These are phyloP conservation scores for Salix caprea DNA, from an alignment of 345 rosid species.

Conservation along the genomic window DNA sequence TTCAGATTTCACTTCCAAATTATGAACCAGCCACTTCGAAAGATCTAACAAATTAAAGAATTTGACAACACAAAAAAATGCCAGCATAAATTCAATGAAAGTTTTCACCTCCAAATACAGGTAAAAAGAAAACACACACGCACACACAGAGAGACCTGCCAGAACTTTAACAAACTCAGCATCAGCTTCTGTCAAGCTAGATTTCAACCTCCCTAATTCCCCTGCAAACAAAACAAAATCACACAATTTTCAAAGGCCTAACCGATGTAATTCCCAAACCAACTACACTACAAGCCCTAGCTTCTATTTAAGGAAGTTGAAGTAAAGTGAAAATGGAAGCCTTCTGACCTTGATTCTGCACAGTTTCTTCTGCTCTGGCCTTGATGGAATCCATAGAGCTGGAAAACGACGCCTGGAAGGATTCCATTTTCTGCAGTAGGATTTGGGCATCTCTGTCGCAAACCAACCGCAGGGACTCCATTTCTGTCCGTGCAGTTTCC, in stretches of 20 bases:
- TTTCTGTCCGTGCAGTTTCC: slow-evolving; percentile 34
- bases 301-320: background rate
- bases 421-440: slow-evolving; percentile 44
- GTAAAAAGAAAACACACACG: background rate
- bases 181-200: slow-evolving; percentile 70
- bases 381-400: slow-evolving; percentile 42
- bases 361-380: slow-evolving; percentile 44
- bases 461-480: slow-evolving; percentile 52
- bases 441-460: slow-evolving; percentile 38
- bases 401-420: slow-evolving; percentile 42
- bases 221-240: slow-evolving; percentile 27
- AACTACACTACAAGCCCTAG: background rate
- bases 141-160: slow-evolving; percentile 41
- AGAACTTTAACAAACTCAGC: slow-evolving; percentile 68
- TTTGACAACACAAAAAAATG: background rate
- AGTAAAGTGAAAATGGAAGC: background rate
- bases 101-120: background rate
- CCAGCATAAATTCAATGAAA: background rate
- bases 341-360: slow-evolving; percentile 48
- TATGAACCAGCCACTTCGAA: background rate
- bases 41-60: background rate
- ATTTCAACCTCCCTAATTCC: slow-evolving; percentile 49
- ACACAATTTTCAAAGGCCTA: background rate
- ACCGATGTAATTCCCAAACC: background rate
- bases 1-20: background rate